A percentile compares a stretch with the other conserved stretches of the same genome.
phyloP scores from a whole-genome alignment of 495 filamentous ascomycete species.

The Bacidia gigantensis region DNA sequence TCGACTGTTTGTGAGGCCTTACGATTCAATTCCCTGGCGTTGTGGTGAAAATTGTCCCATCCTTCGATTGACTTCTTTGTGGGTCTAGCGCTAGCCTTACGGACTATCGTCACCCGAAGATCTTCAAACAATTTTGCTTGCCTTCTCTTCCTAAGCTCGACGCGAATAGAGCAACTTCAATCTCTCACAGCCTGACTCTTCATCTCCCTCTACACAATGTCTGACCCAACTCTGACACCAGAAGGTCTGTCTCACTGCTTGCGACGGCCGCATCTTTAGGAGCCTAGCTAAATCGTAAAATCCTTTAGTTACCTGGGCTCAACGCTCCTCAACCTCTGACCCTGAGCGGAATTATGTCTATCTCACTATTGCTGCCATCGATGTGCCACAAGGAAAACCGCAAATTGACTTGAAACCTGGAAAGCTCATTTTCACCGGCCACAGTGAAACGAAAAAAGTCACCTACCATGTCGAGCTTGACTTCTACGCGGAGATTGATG shows the following conservation, averaged over 20 bases:
- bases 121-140: neutral
- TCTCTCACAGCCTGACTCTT: neutral
- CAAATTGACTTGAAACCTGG: constrained; percentile 69
- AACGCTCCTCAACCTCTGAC: constrained; percentile 76
- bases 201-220: constrained; percentile 12
- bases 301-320: constrained; percentile 79
- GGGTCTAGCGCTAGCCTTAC: constrained; percentile 9
- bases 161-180: neutral
- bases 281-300: neutral
- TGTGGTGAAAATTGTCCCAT: neutral
- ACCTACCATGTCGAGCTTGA: constrained; percentile 78
- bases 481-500: constrained; percentile 85
- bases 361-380: constrained; percentile 74
- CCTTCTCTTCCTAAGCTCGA: neutral
- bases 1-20: neutral
- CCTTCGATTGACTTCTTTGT: constrained; percentile 3
- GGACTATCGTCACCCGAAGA: neutral
- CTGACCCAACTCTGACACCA: constrained; percentile 17
- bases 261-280: neutral
- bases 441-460: constrained; percentile 64
- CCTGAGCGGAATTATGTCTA: constrained; percentile 81
- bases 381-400: constrained; percentile 54
- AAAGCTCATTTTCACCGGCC: constrained; percentile 66
- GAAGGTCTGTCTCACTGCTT: constrained; percentile 18
- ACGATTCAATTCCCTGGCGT: no score